Base-by-base conservation (phyloP, 192 early-diverging fungal genomes). In the Chytriomyces confervae region DNA sequence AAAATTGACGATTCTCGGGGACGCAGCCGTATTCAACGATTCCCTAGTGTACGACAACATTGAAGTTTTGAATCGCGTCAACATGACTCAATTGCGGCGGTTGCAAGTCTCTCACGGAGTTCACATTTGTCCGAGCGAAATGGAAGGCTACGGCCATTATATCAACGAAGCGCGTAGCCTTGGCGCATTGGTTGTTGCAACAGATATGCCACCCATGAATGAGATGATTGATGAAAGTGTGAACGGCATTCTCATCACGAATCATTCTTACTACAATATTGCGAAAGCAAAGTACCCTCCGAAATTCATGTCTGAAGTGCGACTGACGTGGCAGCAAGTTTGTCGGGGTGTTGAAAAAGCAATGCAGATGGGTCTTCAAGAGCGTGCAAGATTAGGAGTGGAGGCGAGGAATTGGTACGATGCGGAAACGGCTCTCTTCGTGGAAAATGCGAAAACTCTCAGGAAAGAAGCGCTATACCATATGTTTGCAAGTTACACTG, bases 201-300 rank as follows among this genome's bases (percentile, higher is more conserved):
- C 73, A 11, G 73, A 75, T 65, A 20, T 24, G 16, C 6, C 62
- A 18, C 73, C 73, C 13, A 75, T 75, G 73, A 75, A 75, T 50
- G 73, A 75, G 57, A 66, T 75, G 47, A 46, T 75, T 20, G 50
- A 57, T 3, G 73, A 75, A 36, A 62, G 73, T n/a, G 64, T 49
- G 36, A 20, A 8, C 43, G 73, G 73, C 11, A 50, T 75, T 50
- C 45, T 75, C 23, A 43, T 75, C 23, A 16, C 5, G 36, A 36
- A 36, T 36, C 36, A 36, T 36, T 36, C 36, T 6, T 51, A 57
- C 27, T 49, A 53, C 18, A 51, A 50, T 3, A 24, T 24, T 13
- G 20, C 9, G 20, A 13, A 48, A 0, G 69, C 50, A 57, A 51
- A 71, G 9, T 71, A 71, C 29, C 69, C 69, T n/a, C 16, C 9